These are phyloP conservation scores for Penicillium roqueforti DNA, from an alignment of 495 filamentous ascomycete species.

Conservation along the genomic window DNA sequence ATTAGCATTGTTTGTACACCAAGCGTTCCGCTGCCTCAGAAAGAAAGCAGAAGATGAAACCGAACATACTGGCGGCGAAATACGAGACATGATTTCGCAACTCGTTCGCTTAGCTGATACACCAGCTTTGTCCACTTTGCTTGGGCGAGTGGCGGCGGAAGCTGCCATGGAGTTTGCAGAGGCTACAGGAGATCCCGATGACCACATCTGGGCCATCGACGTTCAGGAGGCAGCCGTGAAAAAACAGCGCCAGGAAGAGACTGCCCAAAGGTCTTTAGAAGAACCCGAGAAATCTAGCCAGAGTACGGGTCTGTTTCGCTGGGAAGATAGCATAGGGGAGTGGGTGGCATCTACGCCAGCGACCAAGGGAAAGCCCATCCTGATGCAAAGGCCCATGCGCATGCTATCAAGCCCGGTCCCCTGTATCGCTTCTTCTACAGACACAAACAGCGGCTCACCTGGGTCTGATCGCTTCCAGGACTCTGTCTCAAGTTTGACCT, in stretches of 20 bases:
- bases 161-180: slow-evolving; percentile 48
- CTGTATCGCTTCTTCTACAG: slow-evolving; percentile 22
- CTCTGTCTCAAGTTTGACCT: slow-evolving; percentile 16
- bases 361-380: slow-evolving; percentile 17
- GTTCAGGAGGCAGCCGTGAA: slow-evolving; percentile 37
- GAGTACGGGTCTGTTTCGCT: slow-evolving; percentile 39
- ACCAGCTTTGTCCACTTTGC: slow-evolving; percentile 25
- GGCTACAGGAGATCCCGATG: slow-evolving; percentile 40
- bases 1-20: slow-evolving; percentile 32
- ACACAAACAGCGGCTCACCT: slow-evolving; percentile 27
- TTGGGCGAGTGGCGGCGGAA: slow-evolving; percentile 41
- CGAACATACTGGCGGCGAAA: slow-evolving; percentile 19
- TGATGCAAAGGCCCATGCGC: slow-evolving; percentile 8
- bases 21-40: slow-evolving; percentile 37
- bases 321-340: slow-evolving; percentile 54
- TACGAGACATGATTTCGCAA: slow-evolving; percentile 30
- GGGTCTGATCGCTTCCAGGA: slow-evolving; percentile 15
- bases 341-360: slow-evolving; percentile 50
- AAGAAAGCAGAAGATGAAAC: slow-evolving; percentile 24
- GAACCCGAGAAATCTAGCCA: slow-evolving; percentile 13
- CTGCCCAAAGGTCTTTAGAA: slow-evolving; percentile 12
- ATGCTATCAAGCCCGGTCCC: slow-evolving; percentile 7
- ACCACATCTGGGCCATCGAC: slow-evolving; percentile 48
- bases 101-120: slow-evolving; percentile 25
- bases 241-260: slow-evolving; percentile 11